A percentile compares a stretch with the other conserved stretches of the same genome.
phyloP scores from a whole-genome alignment of 176 grass and related monocot genomes.

The Calamus simplicifolius region DNA sequence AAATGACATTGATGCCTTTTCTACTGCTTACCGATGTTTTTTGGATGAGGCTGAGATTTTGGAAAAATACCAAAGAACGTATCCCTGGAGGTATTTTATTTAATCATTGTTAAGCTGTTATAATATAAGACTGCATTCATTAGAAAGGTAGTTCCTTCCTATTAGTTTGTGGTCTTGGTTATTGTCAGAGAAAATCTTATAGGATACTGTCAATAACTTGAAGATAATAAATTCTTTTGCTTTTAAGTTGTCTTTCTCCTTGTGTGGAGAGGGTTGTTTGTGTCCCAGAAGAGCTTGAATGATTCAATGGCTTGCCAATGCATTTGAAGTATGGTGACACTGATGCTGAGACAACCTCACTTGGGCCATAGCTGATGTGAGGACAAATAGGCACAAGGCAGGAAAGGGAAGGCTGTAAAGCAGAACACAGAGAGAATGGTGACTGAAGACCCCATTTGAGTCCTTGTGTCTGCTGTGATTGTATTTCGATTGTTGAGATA shows the following conservation, averaged over 20 bases:
- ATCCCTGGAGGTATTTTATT: constrained; percentile 58
- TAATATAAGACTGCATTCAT: not conserved
- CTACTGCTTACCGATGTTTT: constrained; percentile 55
- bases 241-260: constrained; percentile 75
- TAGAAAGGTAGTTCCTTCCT: not conserved
- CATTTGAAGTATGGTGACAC: constrained; percentile 52
- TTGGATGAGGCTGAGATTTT: constrained; percentile 57
- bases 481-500: constrained; percentile 62
- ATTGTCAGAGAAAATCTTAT: not conserved
- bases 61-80: constrained; percentile 59
- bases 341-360: constrained; percentile 9
- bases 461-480: constrained; percentile 59
- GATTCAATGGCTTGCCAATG: constrained; percentile 75
- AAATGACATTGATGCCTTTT: constrained; percentile 76
- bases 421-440: constrained; percentile 87
- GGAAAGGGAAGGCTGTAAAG: constrained; percentile 77
- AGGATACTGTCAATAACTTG: constrained; percentile 4
- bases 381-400: constrained; percentile 59
- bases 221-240: not conserved
- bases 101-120: not conserved
- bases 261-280: constrained; percentile 65
- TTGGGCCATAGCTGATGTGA: constrained; percentile 81
- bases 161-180: not conserved
- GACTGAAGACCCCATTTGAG: constrained; percentile 46
- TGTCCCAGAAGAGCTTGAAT: constrained; percentile 68